Base-by-base conservation (phyloP, 2,329 filamentous ascomycete species). In the Macroventuria anomochaeta region DNA sequence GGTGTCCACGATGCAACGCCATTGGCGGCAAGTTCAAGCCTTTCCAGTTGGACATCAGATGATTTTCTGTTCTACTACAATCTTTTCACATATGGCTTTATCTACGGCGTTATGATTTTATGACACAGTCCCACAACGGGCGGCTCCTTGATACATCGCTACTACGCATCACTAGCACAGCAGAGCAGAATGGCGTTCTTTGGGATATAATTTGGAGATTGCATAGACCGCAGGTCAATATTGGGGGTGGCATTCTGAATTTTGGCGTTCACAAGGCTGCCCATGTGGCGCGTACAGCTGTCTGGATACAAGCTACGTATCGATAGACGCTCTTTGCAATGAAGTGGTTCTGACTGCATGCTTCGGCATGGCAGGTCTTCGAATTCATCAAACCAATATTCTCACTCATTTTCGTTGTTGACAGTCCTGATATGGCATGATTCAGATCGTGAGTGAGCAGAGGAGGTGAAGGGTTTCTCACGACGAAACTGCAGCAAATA, bases 11-110 rank as follows among this genome's bases (percentile, higher is more conserved):
- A 61, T 95, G 90, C 71, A 88, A 87, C 49, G 90, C 88, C 32
- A 88, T 93, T 58, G 90, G 90, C 48, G 88, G 88, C 46, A 85
- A 87, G 57, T 93, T 91, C 77, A 93, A 93, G 76, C 89, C 89
- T 34, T 93, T 95, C 75, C 89, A 93, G 76, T 80, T 95, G 70
- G 90, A 93, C 69, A 88, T 95, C 58, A 81, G 88, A 80, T 91
- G 78, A 85, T 51, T 43, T 37, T 39, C 12, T 46, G 29, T 52
- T 53, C 53, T 48, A 46, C 41, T 18, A 36, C 51, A 36, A 28
- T 33, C 25, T 18, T 33, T 28, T 26, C 47, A 39, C 18, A 15
- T 23, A 32, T 50, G 32, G 40, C 40, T 48, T 48, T 41, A 55
- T 53, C 43, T 42, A 47, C 41, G 61, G 59, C 58, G 54, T 62